These are phyloP conservation scores for Purshia tridentata DNA, from an alignment of 306 rosid genomes.

Conservation along the genomic window DNA sequence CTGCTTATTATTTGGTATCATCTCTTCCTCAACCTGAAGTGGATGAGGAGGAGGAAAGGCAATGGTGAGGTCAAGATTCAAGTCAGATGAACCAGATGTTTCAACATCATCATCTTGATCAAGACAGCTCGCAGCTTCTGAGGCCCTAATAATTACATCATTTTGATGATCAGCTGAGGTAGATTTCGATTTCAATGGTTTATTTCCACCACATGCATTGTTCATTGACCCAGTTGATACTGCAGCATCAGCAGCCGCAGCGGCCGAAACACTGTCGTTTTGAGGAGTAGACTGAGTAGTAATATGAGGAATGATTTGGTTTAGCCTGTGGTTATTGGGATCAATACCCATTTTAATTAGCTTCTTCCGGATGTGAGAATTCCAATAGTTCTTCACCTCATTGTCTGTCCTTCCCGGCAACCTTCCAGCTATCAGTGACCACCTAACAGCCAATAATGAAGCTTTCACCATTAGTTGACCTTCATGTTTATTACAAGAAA, in stretches of 20 bases:
- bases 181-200: not conserved
- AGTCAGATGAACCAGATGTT: constrained; percentile 22
- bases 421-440: constrained; percentile 72
- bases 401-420: constrained; percentile 60
- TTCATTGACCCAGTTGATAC: constrained; percentile 32
- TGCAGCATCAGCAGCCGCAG: not conserved
- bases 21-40: constrained; percentile 14
- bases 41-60: constrained; percentile 42
- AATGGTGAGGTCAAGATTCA: constrained; percentile 61
- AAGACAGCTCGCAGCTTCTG: constrained; percentile 22
- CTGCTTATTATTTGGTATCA: constrained; percentile 18
- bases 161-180: not conserved
- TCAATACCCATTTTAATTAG: constrained; percentile 54
- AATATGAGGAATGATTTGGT: constrained; percentile 24
- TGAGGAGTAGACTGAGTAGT: not conserved
- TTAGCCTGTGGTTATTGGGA: constrained; percentile 50
- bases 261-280: not conserved
- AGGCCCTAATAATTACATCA: not conserved
- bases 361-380: constrained; percentile 58
- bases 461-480: not conserved
- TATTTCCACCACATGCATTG: constrained; percentile 7
- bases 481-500: not conserved
- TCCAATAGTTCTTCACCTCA: constrained; percentile 68
- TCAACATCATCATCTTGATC: constrained; percentile 16
- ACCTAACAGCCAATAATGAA: constrained; percentile 32